Evolutionary conservation across 352 stramenopile species (phyloP).

Genomic region (Pythium sukuiense): DNA sequence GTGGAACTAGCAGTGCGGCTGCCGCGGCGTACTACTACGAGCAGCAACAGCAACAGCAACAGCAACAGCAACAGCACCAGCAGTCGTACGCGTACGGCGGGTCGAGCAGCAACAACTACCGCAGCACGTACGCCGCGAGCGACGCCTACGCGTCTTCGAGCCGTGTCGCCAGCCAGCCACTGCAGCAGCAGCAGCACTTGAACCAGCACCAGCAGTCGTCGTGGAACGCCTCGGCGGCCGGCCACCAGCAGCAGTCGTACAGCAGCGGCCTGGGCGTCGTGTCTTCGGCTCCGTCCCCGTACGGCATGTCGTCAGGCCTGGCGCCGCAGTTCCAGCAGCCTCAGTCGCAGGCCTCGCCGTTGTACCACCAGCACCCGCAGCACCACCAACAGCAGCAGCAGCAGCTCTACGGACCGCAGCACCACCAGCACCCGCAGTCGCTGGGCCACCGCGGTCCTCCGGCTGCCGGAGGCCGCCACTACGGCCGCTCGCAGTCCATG

Average conservation of each 20-base stretch:
- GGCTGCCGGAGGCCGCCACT: slow-evolving; percentile 1
- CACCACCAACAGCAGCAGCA: neutral
- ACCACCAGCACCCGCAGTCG: slow-evolving; percentile 18
- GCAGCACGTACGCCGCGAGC: slow-evolving; percentile 14
- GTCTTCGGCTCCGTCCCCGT: neutral
- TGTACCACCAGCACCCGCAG: slow-evolving; percentile 6
- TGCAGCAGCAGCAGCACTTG: slow-evolving; percentile 9
- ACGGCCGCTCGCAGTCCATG: slow-evolving; percentile 21
- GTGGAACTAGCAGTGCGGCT: slow-evolving; percentile 11
- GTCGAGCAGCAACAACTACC: neutral
- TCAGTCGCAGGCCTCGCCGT: neutral
- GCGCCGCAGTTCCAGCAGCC: slow-evolving; percentile 7
- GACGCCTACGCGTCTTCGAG: slow-evolving; percentile 4
- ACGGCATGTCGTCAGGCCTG: slow-evolving; percentile 13
- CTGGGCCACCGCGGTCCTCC: slow-evolving; percentile 4
- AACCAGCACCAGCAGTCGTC: slow-evolving; percentile 11
- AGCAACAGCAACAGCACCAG: slow-evolving; percentile 3
- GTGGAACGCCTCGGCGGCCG: neutral
- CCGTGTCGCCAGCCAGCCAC: neutral
- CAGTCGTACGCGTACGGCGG: slow-evolving; percentile 9
- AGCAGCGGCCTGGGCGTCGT: neutral
- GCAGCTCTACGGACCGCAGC: slow-evolving; percentile 3
- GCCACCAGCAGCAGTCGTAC: slow-evolving; percentile 3
- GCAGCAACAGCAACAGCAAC: slow-evolving; percentile 11
- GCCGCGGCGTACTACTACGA: slow-evolving; percentile 19